Conservation (phyloP, 2,329 filamentous ascomycete genomes). For the Trichoderma harzianum region DNA sequence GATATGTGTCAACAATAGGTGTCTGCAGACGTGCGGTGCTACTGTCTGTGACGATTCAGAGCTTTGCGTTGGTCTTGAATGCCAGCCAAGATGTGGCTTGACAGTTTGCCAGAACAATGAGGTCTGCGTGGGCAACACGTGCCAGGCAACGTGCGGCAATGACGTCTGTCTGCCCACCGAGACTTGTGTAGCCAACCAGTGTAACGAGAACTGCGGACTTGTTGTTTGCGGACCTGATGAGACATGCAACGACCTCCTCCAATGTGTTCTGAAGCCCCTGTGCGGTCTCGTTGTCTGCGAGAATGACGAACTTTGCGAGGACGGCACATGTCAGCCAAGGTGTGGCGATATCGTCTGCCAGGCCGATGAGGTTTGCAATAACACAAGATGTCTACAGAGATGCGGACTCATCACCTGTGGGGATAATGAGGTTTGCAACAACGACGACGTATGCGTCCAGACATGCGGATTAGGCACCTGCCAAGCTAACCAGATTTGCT, state of each 20-base stretch:
- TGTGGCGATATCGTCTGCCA: not conserved
- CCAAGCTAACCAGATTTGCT: not conserved
- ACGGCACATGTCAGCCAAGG: not conserved
- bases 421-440: not conserved
- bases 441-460: not conserved
- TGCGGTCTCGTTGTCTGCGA: not conserved
- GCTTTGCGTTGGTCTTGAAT: not conserved
- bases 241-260: not conserved
- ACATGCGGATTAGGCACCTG: not conserved
- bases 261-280: not conserved
- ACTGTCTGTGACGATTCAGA: not conserved
- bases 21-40: not conserved
- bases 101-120: not conserved
- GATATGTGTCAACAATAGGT: not conserved
- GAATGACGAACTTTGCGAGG: not conserved
- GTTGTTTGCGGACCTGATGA: not conserved
- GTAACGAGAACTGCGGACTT: not conserved
- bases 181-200: not conserved
- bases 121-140: not conserved
- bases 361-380: not conserved
- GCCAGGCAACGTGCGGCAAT: not conserved
- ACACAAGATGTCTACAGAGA: not conserved
- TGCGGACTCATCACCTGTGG: not conserved
- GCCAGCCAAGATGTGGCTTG: not conserved
- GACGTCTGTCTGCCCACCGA: not conserved